These are phyloP conservation scores for Botryotinia convoluta DNA, from an alignment of 2,329 filamentous ascomycete species.

Conservation along the genomic window DNA sequence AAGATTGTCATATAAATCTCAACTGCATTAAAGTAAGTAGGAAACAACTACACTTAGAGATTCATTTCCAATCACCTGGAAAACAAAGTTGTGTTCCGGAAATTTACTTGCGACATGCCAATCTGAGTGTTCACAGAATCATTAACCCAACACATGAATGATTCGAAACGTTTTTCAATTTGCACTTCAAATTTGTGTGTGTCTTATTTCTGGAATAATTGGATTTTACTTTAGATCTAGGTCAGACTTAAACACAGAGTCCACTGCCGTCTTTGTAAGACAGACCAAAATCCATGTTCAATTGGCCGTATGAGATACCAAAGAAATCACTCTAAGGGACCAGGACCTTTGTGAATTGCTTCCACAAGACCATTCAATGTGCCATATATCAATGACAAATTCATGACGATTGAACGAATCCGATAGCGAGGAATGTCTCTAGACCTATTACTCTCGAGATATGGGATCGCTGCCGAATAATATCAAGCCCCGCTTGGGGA, in stretches of 20 bases:
- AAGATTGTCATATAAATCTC: background rate
- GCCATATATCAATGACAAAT: fast-evolving
- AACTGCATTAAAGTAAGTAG: background rate
- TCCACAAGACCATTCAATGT: background rate
- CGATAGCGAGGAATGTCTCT: background rate
- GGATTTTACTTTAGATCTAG: background rate
- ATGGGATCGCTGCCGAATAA: background rate
- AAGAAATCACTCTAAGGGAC: background rate
- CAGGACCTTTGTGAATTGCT: background rate
- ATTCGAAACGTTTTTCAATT: too few relatives aligned
- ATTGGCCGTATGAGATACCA: background rate
- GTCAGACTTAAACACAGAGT: background rate
- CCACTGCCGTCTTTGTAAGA: background rate
- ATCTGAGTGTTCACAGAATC: background rate
- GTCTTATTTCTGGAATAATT: fast-evolving
- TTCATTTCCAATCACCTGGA: fast-evolving
- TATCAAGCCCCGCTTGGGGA: background rate
- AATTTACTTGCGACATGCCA: background rate
- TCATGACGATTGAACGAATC: background rate
- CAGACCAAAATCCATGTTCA: background rate
- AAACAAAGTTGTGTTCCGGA: background rate
- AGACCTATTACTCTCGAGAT: background rate
- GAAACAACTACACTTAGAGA: background rate
- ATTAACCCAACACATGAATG: background rate
- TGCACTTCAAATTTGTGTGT: background rate